Evolutionary conservation across 257 asterid genomes (phyloP).

Genomic region (Mitragyna speciosa): DNA sequence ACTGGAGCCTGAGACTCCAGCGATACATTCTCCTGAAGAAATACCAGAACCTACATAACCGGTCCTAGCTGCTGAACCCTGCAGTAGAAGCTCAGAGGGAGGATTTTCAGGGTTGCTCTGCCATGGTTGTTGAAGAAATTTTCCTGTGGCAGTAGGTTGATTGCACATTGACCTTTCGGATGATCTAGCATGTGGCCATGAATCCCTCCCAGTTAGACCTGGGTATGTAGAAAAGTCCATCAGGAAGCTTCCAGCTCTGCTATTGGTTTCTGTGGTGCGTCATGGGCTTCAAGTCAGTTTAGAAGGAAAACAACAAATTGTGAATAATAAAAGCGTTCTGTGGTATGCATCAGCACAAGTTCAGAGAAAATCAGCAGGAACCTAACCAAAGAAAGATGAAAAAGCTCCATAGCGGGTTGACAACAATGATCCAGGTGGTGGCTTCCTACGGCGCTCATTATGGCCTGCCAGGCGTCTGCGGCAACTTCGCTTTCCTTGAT

Average conservation of each 20-base stretch:
- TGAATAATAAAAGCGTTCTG: background rate
- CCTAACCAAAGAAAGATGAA: conserved; percentile 61
- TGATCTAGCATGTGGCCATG: conserved; percentile 42
- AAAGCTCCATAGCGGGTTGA: conserved; percentile 58
- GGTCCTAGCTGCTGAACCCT: conserved; percentile 39
- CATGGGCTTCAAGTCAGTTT: conserved; percentile 11
- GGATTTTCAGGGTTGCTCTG: conserved; percentile 51
- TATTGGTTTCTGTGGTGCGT: conserved; percentile 45
- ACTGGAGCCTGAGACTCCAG: conserved; percentile 53
- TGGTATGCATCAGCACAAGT: background rate
- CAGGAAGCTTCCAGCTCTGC: conserved; percentile 60
- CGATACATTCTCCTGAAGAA: conserved; percentile 49
- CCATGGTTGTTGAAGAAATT: conserved; percentile 49
- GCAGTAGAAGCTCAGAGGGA: conserved; percentile 46
- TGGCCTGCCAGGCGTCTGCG: conserved; percentile 95
- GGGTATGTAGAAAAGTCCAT: conserved; percentile 68
- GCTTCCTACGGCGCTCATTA: conserved; percentile 90
- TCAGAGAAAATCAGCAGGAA: background rate
- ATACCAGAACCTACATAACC: conserved; percentile 36
- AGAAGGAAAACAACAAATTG: background rate
- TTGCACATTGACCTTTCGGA: conserved; percentile 40
- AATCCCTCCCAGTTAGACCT: conserved; percentile 36
- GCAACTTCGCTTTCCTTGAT: conserved; percentile 90
- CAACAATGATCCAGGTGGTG: conserved; percentile 56
- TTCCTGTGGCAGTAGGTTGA: conserved; percentile 39